These are phyloP conservation scores for Lyophyllum decastes DNA, from an alignment of 768 basidiomycete genomes.

Conservation along the genomic window DNA sequence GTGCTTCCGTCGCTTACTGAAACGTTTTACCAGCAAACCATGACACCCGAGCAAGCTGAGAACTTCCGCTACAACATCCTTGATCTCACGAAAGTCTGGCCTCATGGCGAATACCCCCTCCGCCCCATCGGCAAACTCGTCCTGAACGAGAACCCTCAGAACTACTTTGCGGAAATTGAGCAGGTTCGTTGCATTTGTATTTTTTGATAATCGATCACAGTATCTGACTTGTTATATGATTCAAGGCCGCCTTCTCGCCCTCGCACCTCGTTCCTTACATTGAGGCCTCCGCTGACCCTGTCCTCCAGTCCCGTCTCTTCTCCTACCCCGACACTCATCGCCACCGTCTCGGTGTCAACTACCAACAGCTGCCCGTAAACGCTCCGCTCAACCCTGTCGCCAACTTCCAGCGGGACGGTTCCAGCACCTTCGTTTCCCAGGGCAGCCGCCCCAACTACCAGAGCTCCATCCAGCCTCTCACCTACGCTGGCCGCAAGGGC, in stretches of 20 bases:
- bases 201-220: background rate
- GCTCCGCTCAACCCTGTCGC: slow-evolving; percentile 68
- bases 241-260: slow-evolving; percentile 81
- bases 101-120: slow-evolving; percentile 86
- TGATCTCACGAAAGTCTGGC: slow-evolving; percentile 91
- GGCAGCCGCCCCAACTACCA: slow-evolving; percentile 88
- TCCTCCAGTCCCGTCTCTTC: slow-evolving; percentile 93
- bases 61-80: slow-evolving; percentile 87
- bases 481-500: slow-evolving; percentile 53
- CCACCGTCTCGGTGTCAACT: slow-evolving; percentile 79
- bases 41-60: slow-evolving; percentile 92
- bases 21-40: slow-evolving; percentile 68
- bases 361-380: slow-evolving; percentile 89
- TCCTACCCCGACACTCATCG: slow-evolving; percentile 91
- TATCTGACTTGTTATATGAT: slow-evolving; percentile 25
- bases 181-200: slow-evolving; percentile 61
- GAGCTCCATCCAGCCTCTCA: slow-evolving; percentile 72
- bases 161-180: slow-evolving; percentile 96
- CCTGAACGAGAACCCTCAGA: slow-evolving; percentile 74
- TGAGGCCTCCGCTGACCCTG: slow-evolving; percentile 89
- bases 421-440: slow-evolving; percentile 70
- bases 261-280: slow-evolving; percentile 87
- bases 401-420: slow-evolving; percentile 94
- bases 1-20: background rate
- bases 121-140: slow-evolving; percentile 86